These are phyloP conservation scores for Annona squamosa DNA, from an alignment of 164 flowering plant genomes.

Conservation along the genomic window DNA sequence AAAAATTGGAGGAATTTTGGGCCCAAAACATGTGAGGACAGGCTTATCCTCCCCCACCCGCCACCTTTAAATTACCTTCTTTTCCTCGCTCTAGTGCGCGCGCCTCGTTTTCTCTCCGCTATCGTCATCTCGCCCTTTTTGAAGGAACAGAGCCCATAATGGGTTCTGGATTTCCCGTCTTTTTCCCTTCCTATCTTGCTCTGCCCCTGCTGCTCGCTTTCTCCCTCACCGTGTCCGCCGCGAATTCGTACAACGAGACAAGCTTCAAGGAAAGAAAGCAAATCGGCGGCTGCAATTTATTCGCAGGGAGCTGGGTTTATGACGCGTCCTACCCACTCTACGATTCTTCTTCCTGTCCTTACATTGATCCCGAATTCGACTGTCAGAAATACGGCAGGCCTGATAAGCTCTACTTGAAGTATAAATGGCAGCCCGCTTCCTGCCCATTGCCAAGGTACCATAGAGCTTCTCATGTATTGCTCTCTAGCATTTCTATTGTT, in stretches of 20 bases:
- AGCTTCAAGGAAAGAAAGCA: constrained; percentile 13
- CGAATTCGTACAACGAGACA: constrained; percentile 6
- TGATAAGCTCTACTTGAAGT: constrained; percentile 52
- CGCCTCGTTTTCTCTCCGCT: not conserved
- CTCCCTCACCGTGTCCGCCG: constrained; percentile 9
- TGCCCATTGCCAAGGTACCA: constrained; percentile 61
- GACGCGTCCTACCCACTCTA: constrained; percentile 68
- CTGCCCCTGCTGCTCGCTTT: constrained; percentile 11
- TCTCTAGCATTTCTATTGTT: not conserved
- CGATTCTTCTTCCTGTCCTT: constrained; percentile 51
- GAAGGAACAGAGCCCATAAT: constrained; percentile 8
- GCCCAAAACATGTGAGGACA: not conserved
- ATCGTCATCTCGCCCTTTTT: not conserved
- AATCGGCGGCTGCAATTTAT: constrained; percentile 43
- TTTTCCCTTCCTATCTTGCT: constrained; percentile 2
- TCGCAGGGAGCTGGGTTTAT: constrained; percentile 63
- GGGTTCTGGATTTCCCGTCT: constrained; percentile 9
- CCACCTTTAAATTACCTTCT: not conserved
- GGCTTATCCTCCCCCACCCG: not conserved
- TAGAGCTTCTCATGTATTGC: not conserved
- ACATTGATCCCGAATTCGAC: constrained; percentile 65
- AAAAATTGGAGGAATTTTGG: not conserved
- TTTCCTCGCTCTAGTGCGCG: not conserved
- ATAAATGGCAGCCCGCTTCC: constrained; percentile 64
- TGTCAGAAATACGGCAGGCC: constrained; percentile 68